Evolutionary conservation across 495 filamentous ascomycete species (phyloP), one percentile per base, ranked within the genome.

Genomic region (Chaetomidium leptoderma): DNA sequence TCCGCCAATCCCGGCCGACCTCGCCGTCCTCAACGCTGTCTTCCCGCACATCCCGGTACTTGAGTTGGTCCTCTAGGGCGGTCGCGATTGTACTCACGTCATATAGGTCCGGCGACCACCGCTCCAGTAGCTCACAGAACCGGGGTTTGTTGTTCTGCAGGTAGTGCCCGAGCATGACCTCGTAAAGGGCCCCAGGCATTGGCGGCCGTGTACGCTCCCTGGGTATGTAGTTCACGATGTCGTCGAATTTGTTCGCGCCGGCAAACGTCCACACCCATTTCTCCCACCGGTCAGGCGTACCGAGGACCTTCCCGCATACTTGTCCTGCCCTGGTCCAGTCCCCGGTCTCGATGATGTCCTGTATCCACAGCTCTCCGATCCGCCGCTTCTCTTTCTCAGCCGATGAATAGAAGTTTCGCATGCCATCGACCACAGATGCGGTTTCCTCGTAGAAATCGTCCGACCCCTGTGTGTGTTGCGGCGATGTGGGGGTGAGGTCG

Each of bases 211-310:
- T 75, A 27, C 83, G 82, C 30, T 80, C 81, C 0, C 81, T 83
- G 0, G 93, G 93, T 19, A 98, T 89, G 62, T 86, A 85, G 24
- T 86, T 79, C 6, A 89, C 87, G 33, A 98, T 95, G 56, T 97
- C 92, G 64, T 96, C 88, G 59, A 91, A 86, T 64, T 86, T 91
- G 57, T 86, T 76, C 6, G 89, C 87, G 45, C 87, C 85, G 27
- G 92, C 89, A 66, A 98, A 98, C 0, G 79, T 83, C 84, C 86
- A 91, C 9, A 92, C 86, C 91, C 91, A 97, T 60, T 92, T 86
- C 69, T 98, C 92, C 95, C 95, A 97, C 60, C 87, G 78, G 44
- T 84, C 72, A 4, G 90, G 80, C n/a, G 83, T 88, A 36, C 83
- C 80, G 0, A 97, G 73, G 11, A 97, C 91, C 63, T 87, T 88